Base-by-base conservation (phyloP, 2,329 filamentous ascomycete species). In the Fonsecaea pedrosoi region DNA sequence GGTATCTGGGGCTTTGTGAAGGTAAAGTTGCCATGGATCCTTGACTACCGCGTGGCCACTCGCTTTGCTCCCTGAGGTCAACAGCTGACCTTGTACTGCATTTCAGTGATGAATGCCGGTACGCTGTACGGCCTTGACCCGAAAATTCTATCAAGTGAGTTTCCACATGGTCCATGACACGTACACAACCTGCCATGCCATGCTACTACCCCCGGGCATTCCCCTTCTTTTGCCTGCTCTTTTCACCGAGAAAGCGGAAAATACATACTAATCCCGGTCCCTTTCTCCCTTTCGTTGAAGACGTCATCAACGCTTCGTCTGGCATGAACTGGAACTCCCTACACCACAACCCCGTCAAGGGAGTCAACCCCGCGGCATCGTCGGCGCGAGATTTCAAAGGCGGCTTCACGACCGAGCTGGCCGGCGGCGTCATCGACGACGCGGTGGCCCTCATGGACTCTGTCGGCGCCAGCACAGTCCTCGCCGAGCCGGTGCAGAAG, bases 281-380 rank as follows among this genome's bases (percentile, higher is more conserved):
- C 25, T 25, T 34, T n/a, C 12, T 55, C 25, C 25, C 25, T 25
- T 25, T 25, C 25, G 6, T 32, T 32, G 3, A 32, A 61, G 59
- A 61, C 25, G 59, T 61, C 5, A 61, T 61, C 12, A 61, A 61
- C 12, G 59, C 59, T 7, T 61, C 59, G 18, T 61, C 59, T 2
- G 59, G 59, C 59, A 54, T 61, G 48, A 61, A 61, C 18, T 61
- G 59, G 59, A 61, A 61, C 48, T 48, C 37, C 42, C 45, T 61
- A 1, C 45, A 61, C 45, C 59, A 61, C 34, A 61, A 61, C 35
- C 59, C 59, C 1, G 59, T 61, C n/a, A 61, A 61, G 13, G 59
- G 59, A n/a, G 59, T 61, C 2, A 61, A 61, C 18, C 59, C 59
- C 3, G 7, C 32, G 6, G 59, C 59, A 13, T 61, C 59, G 7